phyloP scores from a whole-genome alignment of 2,329 filamentous ascomycete species.

The Diplodia intermedia region DNA sequence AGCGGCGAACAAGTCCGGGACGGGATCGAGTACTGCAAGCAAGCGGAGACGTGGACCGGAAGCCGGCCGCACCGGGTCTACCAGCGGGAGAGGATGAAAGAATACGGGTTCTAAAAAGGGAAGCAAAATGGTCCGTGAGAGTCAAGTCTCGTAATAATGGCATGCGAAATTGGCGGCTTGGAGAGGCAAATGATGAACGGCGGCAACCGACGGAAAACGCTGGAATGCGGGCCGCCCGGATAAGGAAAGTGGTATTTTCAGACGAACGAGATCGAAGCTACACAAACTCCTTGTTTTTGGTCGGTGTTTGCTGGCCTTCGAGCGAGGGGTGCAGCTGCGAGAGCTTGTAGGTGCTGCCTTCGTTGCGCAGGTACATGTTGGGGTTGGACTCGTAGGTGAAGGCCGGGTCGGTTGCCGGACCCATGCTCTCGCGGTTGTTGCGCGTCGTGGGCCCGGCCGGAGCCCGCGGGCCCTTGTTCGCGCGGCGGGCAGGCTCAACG shows the following conservation, averaged over 20 bases:
- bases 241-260: background rate
- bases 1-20: background rate
- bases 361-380: slow-evolving; percentile 20
- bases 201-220: slow-evolving; percentile 16
- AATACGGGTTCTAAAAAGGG: slow-evolving; percentile 5
- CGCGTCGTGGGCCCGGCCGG: background rate
- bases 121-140: slow-evolving; percentile 19
- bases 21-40: background rate
- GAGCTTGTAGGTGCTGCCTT: slow-evolving; percentile 16
- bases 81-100: background rate
- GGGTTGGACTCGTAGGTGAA: slow-evolving; percentile 6
- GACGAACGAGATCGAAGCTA: slow-evolving; percentile 1
- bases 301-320: slow-evolving; percentile 16
- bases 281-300: slow-evolving; percentile 12
- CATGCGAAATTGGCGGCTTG: background rate
- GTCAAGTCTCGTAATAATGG: slow-evolving; percentile 1
- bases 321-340: slow-evolving; percentile 27
- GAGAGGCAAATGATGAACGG: background rate
- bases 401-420: background rate
- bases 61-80: background rate
- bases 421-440: slow-evolving; percentile 18
- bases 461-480: background rate
- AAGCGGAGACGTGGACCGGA: background rate
- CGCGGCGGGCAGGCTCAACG: background rate
- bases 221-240: slow-evolving; percentile 19